Evolutionary conservation across 73 alveolate species (phyloP).

Genomic region (Symbiodinium natans): DNA sequence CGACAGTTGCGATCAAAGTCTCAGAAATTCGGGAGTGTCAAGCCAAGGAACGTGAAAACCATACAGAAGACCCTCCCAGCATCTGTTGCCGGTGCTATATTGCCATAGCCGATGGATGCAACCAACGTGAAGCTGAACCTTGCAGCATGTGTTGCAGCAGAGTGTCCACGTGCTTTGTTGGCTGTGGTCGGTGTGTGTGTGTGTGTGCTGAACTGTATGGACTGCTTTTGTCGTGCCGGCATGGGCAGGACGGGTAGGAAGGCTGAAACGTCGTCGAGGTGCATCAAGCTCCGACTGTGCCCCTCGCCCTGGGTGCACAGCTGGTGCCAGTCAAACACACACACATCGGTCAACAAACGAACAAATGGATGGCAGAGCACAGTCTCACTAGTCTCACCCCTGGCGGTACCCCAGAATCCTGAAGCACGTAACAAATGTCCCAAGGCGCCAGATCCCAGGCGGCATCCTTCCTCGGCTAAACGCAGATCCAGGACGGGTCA

Average conservation of each 20-base stretch:
- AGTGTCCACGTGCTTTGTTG: too few relatives aligned
- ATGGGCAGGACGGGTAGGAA: too few relatives aligned
- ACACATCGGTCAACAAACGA: background rate
- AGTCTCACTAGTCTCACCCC: background rate
- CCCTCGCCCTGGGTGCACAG: background rate
- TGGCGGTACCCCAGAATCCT: too few relatives aligned
- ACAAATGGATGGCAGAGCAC: background rate
- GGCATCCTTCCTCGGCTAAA: background rate
- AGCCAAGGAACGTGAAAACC: slow-evolving; percentile 29
- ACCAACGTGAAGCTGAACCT: slow-evolving; percentile 76
- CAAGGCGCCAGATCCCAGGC: background rate
- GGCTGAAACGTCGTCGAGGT: slow-evolving; percentile 9
- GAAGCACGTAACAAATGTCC: too few relatives aligned
- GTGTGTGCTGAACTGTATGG: too few relatives aligned
- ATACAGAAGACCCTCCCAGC: slow-evolving; percentile 29
- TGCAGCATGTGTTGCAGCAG: too few relatives aligned
- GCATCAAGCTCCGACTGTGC: slow-evolving; percentile 57
- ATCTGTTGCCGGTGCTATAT: background rate
- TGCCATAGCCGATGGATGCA: slow-evolving; percentile 76
- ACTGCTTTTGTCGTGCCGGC: too few relatives aligned
- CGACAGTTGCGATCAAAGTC: background rate
- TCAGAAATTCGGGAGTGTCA: background rate
- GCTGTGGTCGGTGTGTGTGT: too few relatives aligned
- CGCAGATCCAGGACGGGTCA: too few relatives aligned
- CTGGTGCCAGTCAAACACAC: background rate